These are phyloP conservation scores for Coniochaeta ligniaria DNA, from an alignment of 2,329 filamentous ascomycete species.

Conservation along the genomic window DNA sequence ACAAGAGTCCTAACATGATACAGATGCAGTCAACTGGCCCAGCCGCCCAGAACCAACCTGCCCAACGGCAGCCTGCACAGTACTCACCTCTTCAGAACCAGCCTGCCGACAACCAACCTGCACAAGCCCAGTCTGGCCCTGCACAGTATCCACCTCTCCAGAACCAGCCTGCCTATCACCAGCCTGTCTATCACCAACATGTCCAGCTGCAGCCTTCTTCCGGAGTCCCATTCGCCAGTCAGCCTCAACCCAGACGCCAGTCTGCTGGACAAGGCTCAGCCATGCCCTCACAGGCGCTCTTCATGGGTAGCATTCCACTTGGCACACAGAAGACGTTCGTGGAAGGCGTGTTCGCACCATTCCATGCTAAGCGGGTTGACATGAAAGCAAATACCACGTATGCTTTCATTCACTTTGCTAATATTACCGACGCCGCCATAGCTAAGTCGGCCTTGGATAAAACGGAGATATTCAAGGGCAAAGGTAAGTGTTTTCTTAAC, in stretches of 20 bases:
- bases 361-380: not conserved
- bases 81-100: too few relatives aligned
- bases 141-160: too few relatives aligned
- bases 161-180: too few relatives aligned
- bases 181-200: too few relatives aligned
- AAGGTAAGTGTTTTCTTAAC: not conserved
- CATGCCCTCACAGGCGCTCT: not conserved
- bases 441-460: not conserved
- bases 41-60: not conserved
- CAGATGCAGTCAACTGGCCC: not conserved
- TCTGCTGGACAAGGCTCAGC: not conserved
- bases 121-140: too few relatives aligned
- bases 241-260: not conserved
- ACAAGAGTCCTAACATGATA: too few relatives aligned
- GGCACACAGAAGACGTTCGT: not conserved
- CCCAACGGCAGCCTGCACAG: too few relatives aligned
- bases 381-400: not conserved
- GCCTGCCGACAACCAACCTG: too few relatives aligned
- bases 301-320: not conserved
- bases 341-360: not conserved
- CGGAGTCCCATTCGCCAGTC: not conserved
- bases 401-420: not conserved
- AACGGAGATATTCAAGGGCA: not conserved
- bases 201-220: too few relatives aligned
- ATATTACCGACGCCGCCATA: not conserved